Percentiles rank a stretch among this genome's conserved stretches.
phyloP scores from a whole-genome alignment of 805 yeast genomes.

The Schwanniomyces sp. region DNA sequence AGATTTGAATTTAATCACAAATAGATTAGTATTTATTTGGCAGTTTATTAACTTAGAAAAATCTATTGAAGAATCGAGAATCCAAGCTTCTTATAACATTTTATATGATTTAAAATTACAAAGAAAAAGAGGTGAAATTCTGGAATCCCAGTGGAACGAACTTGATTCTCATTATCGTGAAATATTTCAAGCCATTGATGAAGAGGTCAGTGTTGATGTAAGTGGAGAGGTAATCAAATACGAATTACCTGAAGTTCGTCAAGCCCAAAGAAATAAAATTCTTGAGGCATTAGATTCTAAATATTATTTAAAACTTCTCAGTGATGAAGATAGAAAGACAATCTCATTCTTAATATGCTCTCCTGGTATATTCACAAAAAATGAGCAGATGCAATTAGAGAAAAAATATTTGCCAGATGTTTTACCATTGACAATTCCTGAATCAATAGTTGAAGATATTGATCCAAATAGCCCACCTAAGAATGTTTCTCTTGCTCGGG shows the following conservation, averaged over 20 bases:
- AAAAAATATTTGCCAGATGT: constrained; percentile 55
- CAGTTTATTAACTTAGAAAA: constrained; percentile 53
- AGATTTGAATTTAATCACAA: constrained; percentile 23
- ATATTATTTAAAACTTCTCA: constrained; percentile 23
- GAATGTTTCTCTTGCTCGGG: constrained; percentile 48
- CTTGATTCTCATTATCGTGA: constrained; percentile 29
- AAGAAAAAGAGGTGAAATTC: constrained; percentile 35
- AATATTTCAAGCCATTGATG: constrained; percentile 43
- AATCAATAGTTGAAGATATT: constrained; percentile 34
- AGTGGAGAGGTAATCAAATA: constrained; percentile 39
- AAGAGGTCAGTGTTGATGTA: constrained; percentile 49
- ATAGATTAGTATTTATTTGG: constrained; percentile 55
- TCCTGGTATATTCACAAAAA: constrained; percentile 38
- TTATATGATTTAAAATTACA: constrained; percentile 44
- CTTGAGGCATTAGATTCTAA: constrained; percentile 16
- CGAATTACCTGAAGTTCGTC: constrained; percentile 28
- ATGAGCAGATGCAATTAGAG: constrained; percentile 39
- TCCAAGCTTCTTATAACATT: constrained; percentile 54
- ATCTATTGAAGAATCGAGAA: constrained; percentile 53
- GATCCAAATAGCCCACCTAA: constrained; percentile 46
- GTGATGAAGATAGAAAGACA: constrained; percentile 37
- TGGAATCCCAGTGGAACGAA: constrained; percentile 20
- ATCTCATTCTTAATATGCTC: constrained; percentile 45
- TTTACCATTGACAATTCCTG: constrained; percentile 48
- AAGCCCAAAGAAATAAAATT: constrained; percentile 19